These are phyloP conservation scores for Noccaea bulbosa DNA, from an alignment of 345 rosid genomes.

Conservation along the genomic window DNA sequence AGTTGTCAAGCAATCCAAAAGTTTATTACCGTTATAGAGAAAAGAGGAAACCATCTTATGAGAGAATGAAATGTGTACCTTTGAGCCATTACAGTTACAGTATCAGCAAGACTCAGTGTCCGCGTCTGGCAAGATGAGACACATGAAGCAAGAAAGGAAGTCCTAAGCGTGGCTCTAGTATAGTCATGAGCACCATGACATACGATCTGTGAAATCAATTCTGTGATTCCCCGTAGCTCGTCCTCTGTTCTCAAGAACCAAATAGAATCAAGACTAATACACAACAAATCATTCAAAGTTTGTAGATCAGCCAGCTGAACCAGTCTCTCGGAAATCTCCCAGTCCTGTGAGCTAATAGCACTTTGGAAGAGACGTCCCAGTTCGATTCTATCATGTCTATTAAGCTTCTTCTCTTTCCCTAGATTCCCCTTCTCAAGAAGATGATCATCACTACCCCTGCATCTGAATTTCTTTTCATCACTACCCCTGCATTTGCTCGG, in stretches of 20 bases:
- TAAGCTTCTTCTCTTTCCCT: constrained; percentile 67
- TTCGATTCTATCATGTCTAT: constrained; percentile 75
- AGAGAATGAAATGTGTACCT: constrained; percentile 53
- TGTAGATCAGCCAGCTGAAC: constrained; percentile 75
- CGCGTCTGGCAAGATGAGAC: constrained; percentile 93
- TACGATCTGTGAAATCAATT: constrained; percentile 70
- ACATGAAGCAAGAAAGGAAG: constrained; percentile 96
- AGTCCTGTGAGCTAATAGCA: constrained; percentile 82
- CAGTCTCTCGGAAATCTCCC: constrained; percentile 84
- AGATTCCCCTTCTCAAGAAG: constrained; percentile 49
- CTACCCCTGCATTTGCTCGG: constrained; percentile 49
- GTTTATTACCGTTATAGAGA: neutral
- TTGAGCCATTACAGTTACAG: constrained; percentile 90
- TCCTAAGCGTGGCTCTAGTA: constrained; percentile 93
- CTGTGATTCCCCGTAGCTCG: constrained; percentile 70
- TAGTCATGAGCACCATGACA: constrained; percentile 90
- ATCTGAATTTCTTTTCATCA: constrained; percentile 56
- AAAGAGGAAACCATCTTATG: neutral
- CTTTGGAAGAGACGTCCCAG: constrained; percentile 76
- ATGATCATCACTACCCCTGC: constrained; percentile 46
- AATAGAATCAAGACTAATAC: constrained; percentile 83
- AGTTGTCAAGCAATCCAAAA: neutral
- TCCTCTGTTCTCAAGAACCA: constrained; percentile 85
- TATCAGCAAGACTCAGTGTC: constrained; percentile 81
- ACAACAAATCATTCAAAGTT: constrained; percentile 84